These are phyloP conservation scores for Neurospora pannonica DNA, from an alignment of 495 filamentous ascomycete species.

Conservation along the genomic window DNA sequence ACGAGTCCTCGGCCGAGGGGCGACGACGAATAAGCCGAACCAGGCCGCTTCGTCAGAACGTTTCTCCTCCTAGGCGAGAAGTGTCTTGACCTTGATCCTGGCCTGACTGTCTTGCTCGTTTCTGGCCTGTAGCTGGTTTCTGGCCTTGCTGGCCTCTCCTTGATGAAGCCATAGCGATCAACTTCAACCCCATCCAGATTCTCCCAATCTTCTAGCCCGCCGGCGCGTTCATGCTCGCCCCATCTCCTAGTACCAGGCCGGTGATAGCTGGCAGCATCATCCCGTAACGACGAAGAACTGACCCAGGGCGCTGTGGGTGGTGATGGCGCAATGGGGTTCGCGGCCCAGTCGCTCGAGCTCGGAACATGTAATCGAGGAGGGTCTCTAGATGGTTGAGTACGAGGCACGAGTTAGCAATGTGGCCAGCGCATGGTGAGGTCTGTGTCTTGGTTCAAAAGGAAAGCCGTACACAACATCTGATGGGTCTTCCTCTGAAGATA, in stretches of 20 bases:
- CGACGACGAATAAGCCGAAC: conserved; percentile 28
- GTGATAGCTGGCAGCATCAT: background rate
- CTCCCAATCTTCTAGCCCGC: conserved; percentile 93
- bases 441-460: conserved; percentile 22
- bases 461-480: conserved; percentile 44
- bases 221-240: conserved; percentile 47
- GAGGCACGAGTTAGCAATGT: background rate
- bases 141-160: conserved; percentile 31
- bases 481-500: conserved; percentile 35
- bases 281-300: conserved; percentile 31
- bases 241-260: conserved; percentile 21
- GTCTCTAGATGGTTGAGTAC: conserved; percentile 2
- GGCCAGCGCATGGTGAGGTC: conserved; percentile 22
- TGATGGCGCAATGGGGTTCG: conserved; percentile 4
- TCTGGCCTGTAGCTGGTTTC: conserved; percentile 48
- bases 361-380: conserved; percentile 9
- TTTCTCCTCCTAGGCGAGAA: conserved; percentile 29
- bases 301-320: conserved; percentile 22
- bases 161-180: conserved; percentile 93
- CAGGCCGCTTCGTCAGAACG: conserved; percentile 31
- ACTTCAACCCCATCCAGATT: conserved; percentile 79
- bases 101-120: conserved; percentile 25
- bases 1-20: conserved; percentile 16
- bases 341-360: conserved; percentile 11
- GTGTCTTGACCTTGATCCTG: conserved; percentile 22